Conservation (phyloP, 345 rosid species). For the Euphorbia lathyris region DNA sequence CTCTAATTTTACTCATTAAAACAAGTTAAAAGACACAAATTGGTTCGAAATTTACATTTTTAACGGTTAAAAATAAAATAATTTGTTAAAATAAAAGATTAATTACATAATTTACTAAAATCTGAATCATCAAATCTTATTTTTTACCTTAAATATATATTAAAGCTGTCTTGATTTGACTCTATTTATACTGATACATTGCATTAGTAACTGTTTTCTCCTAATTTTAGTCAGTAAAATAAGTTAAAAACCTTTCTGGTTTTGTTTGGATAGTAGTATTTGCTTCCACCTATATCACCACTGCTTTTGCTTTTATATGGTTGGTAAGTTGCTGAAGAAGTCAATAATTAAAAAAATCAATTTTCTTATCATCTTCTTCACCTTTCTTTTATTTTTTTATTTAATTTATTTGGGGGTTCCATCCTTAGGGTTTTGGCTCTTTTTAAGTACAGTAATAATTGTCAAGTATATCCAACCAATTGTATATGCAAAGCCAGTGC, state of each 20-base stretch:
- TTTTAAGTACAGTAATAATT: not conserved
- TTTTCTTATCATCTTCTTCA: constrained; percentile 7
- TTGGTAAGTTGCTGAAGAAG: constrained; percentile 18
- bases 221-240: constrained; percentile 6
- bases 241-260: not conserved
- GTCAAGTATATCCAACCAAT: not conserved
- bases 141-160: too few relatives aligned
- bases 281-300: constrained; percentile 7
- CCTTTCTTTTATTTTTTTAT: not conserved
- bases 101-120: too few relatives aligned
- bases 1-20: too few relatives aligned
- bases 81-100: too few relatives aligned
- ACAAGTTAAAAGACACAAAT: too few relatives aligned
- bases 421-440: not conserved
- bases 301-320: not conserved
- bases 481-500: not conserved
- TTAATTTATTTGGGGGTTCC: not conserved
- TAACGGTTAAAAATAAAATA: too few relatives aligned
- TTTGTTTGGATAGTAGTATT: constrained; percentile 10
- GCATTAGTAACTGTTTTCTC: constrained; percentile 16
- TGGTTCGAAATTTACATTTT: too few relatives aligned
- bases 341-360: constrained; percentile 4
- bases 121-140: too few relatives aligned
- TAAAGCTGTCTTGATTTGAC: too few relatives aligned
- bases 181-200: too few relatives aligned